A percentile compares a stretch with the other conserved stretches of the same genome.
Conservation (phyloP, 331 rosid genomes). For the Dryas integrifolia region DNA sequence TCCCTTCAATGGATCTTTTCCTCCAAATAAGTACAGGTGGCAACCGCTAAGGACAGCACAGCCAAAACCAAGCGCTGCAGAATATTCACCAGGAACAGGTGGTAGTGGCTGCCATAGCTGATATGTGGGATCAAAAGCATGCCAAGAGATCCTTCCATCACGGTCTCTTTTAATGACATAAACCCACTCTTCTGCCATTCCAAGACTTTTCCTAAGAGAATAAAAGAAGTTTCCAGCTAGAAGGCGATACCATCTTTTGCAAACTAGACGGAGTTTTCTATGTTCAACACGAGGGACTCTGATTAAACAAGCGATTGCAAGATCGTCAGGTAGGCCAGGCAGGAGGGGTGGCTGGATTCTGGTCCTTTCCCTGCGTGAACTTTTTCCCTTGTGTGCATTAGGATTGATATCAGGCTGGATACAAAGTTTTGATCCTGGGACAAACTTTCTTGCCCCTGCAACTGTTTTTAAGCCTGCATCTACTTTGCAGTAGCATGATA, state of each 20-base stretch:
- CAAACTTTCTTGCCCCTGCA: conserved; percentile 93
- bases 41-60: conserved; percentile 98
- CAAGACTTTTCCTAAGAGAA: conserved; percentile 90
- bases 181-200: conserved; percentile 99
- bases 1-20: conserved; percentile 83
- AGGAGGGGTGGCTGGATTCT: conserved; percentile 90
- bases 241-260: conserved; percentile 95
- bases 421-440: conserved; percentile 91
- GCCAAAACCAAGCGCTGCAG: conserved; percentile 95
- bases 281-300: conserved; percentile 95
- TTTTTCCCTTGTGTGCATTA: conserved; percentile 76
- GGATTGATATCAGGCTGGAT: conserved; percentile 99
- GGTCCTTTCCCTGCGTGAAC: conserved; percentile 71
- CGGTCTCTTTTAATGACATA: conserved; percentile 96
- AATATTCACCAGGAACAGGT: conserved; percentile 90
- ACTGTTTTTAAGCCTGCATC: conserved; percentile 93
- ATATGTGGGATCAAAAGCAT: conserved; percentile 91
- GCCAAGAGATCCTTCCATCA: conserved; percentile 88
- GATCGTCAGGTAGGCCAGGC: conserved; percentile 99
- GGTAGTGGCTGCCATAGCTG: conserved; percentile 99
- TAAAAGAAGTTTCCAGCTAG: conserved; percentile 90
- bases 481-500: conserved; percentile 97
- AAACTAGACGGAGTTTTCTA: conserved; percentile 80
- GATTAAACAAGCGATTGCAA: conserved; percentile 93
- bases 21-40: conserved; percentile 92